Evolutionary conservation across 106 monocot genomes (phyloP).

Genomic region (Acanthochlamys bracteata): DNA sequence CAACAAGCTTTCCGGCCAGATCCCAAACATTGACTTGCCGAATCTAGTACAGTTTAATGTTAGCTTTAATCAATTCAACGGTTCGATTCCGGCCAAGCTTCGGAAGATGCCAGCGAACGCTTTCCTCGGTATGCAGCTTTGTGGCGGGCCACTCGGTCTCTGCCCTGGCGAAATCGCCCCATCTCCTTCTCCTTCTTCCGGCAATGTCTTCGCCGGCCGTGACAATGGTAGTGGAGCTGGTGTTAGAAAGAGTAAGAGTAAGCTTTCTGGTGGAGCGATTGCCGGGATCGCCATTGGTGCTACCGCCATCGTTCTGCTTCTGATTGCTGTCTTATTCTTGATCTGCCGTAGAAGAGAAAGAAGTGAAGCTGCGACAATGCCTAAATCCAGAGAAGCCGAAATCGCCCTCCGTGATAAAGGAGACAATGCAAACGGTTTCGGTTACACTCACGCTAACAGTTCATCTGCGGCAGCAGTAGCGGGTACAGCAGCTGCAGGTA

Average conservation of each 20-base stretch:
- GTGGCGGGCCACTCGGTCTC: constrained; percentile 32
- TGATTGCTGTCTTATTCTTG: constrained; percentile 25
- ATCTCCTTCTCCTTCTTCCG: background rate
- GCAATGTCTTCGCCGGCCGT: background rate
- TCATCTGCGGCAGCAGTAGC: background rate
- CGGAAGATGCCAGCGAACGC: constrained; percentile 19
- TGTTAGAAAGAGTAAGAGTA: constrained; percentile 7
- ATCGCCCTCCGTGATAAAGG: background rate
- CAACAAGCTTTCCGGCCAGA: constrained; percentile 32
- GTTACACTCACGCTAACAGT: background rate
- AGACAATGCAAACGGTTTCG: background rate
- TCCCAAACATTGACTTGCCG: constrained; percentile 33
- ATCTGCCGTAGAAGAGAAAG: constrained; percentile 26
- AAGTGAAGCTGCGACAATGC: background rate
- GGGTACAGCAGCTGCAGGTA: background rate
- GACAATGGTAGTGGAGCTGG: background rate
- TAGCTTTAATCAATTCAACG: constrained; percentile 43
- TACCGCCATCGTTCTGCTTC: constrained; percentile 21
- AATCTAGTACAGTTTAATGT: constrained; percentile 48
- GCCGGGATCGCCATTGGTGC: constrained; percentile 68
- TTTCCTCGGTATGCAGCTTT: constrained; percentile 37
- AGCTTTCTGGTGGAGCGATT: constrained; percentile 69
- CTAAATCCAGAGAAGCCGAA: background rate
- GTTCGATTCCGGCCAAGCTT: constrained; percentile 42
- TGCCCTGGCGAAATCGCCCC: constrained; percentile 37